Evolutionary conservation across 345 rosid genomes (phyloP).

Genomic region (Populus nigra): DNA sequence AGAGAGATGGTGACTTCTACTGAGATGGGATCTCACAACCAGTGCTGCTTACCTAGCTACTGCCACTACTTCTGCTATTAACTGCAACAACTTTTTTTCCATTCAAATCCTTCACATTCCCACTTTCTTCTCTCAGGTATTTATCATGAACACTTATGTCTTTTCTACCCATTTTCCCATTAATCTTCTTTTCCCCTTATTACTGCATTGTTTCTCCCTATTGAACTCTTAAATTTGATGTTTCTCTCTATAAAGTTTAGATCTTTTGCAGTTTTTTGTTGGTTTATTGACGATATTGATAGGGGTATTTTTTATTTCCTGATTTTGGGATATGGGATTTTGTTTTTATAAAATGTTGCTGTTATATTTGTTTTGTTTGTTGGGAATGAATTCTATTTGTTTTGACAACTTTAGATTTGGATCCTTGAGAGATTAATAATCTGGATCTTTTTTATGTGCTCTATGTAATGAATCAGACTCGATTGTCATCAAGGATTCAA

Average conservation of each 20-base stretch:
- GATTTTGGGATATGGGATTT: neutral
- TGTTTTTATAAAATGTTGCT: neutral
- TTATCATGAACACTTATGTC: neutral
- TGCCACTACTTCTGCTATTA: neutral
- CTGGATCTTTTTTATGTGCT: neutral
- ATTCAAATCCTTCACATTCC: conserved; percentile 7
- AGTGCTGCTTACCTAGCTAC: neutral
- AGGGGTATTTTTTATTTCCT: neutral
- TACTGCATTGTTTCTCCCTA: neutral
- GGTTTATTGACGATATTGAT: neutral
- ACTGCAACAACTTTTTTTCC: neutral
- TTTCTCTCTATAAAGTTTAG: neutral
- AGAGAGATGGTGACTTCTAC: neutral
- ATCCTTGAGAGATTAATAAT: neutral
- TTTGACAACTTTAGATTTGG: neutral
- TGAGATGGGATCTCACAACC: conserved; percentile 10
- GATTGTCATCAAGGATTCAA: neutral
- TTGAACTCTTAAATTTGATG: neutral
- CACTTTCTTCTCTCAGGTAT: conserved; percentile 1
- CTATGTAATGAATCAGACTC: neutral
- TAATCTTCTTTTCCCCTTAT: neutral
- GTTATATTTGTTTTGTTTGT: neutral
- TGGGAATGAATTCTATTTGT: too few relatives aligned
- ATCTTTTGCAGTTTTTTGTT: neutral
- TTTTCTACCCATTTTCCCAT: neutral